These are phyloP conservation scores for Themeda triandra DNA, from an alignment of 176 grass and related monocot genomes.

Conservation along the genomic window DNA sequence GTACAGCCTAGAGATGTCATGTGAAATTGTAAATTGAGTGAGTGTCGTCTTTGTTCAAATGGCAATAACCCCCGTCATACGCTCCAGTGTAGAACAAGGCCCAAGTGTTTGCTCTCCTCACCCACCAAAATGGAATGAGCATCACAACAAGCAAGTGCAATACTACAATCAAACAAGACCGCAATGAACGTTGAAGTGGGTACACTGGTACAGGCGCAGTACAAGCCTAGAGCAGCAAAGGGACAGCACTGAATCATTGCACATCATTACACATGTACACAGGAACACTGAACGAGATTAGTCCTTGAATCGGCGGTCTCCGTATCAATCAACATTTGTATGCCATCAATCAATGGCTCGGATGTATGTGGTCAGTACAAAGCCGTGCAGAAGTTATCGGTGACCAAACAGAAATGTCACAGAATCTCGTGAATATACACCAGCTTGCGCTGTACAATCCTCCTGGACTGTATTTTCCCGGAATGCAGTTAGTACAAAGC, in stretches of 20 bases:
- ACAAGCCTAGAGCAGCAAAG: not conserved
- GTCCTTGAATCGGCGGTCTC: not conserved
- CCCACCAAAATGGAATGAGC: not conserved
- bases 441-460: conserved; percentile 10
- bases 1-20: too few relatives aligned
- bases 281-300: not conserved
- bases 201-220: not conserved
- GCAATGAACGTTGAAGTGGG: not conserved
- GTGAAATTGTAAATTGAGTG: too few relatives aligned
- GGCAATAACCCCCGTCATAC: not conserved
- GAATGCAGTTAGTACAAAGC: not conserved
- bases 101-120: not conserved
- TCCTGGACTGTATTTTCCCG: not conserved
- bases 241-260: not conserved
- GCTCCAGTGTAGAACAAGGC: not conserved
- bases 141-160: not conserved
- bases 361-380: not conserved
- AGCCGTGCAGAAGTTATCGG: not conserved
- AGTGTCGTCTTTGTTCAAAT: not conserved
- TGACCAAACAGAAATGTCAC: not conserved
- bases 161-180: not conserved
- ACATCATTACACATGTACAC: not conserved
- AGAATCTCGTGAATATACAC: not conserved
- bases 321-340: not conserved
- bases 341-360: not conserved